Evolutionary conservation across 2,329 filamentous ascomycete genomes (phyloP), one percentile per base, ranked within the genome.

Genomic region (Trichophyton benhamiae): DNA sequence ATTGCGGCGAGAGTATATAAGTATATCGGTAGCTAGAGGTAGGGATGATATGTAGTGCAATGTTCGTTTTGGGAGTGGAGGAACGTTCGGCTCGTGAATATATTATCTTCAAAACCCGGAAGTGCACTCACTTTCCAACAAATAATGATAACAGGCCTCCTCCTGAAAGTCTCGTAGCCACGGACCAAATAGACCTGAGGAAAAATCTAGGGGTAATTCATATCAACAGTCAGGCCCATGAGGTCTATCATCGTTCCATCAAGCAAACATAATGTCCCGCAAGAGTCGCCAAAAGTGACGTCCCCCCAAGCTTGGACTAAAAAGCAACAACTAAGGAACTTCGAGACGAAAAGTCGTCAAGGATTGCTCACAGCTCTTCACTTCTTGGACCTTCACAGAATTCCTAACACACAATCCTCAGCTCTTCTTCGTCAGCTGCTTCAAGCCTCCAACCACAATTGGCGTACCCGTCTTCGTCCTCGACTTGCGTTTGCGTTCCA

Each of bases 381-480:
- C 33, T 58, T 58, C 11, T 41, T 38, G 33, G 2, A 13, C 38
- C 55, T 53, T 27, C 49, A 8, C 49, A 30, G 8, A 25, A 44
- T 30, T 33, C 49, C 49, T 30, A 33, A 42, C 55, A 25, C 55
- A 58, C 55, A 1, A 20, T 42, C 30, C 55, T 58, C 38, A 38
- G 22, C 55, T 58, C 55, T 57, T 38, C 55, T 58, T 58, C 55
- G 30, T 38, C 55, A 20, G 30, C 48, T 62, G 59, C 63, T 63
- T 64, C 64, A 60, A 48, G 62, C 64, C 64, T 62, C 64, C 64
- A 49, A 44, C 44, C 61, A 60, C 61, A 42, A 55, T 62, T 57
- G 53, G 49, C 25, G 42, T 58, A 17, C 55, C 63, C 60, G 48
- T 59, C 58, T 52, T 44, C 38, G 62, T 48, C 48, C 44, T 57